Evolutionary conservation across 257 asterid species (phyloP), one percentile per base, ranked within the genome.

Genomic region (Penstemon eatonii): DNA sequence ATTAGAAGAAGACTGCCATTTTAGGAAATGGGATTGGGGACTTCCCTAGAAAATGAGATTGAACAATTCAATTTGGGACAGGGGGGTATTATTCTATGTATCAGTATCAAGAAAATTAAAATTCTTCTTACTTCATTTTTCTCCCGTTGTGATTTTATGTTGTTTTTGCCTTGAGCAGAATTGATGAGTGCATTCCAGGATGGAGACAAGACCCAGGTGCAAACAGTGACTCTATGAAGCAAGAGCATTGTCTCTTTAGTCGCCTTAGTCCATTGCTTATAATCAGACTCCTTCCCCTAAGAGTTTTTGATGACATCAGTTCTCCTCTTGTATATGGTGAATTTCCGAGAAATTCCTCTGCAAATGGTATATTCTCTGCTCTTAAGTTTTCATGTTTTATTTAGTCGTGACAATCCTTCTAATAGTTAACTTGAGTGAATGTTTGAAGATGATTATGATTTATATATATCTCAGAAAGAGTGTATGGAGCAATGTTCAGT

Each of bases 251-350:
- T 63, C 82, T 92, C 54, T 92, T 89, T 75, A 78, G 74, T 73
- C 89, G 79, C 70, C 95, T 92, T 68, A 87, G 95, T 80, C 98
- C 97, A n/a, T 84, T 92, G 80, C 92, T 92, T 60, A 70, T 92
- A 37, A 87, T 92, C 81, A 85, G 87, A 79, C 82, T 92, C 71
- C 98, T 92, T 72, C 98, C 98, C 11, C 71, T 88, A 66, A 85
- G 83, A 72, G 91, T 87, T 73, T 92, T 92, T 71, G 91, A 86
- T 65, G 79, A 92, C 78, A 81, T 89, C 62, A 70, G 64, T 65
- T 84, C 96, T 73, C 66, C 82, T 68, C 71, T 83, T 12, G 76
- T 92, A 74, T 89, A 89, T 77, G 96, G 96, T 56, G 74, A 84
- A 70, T 74, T 60, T 62, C 75, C 60, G 6, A 76, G 54, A 63